Conservation (phyloP, 495 filamentous ascomycete genomes). For the Penicillium pancosmium region DNA sequence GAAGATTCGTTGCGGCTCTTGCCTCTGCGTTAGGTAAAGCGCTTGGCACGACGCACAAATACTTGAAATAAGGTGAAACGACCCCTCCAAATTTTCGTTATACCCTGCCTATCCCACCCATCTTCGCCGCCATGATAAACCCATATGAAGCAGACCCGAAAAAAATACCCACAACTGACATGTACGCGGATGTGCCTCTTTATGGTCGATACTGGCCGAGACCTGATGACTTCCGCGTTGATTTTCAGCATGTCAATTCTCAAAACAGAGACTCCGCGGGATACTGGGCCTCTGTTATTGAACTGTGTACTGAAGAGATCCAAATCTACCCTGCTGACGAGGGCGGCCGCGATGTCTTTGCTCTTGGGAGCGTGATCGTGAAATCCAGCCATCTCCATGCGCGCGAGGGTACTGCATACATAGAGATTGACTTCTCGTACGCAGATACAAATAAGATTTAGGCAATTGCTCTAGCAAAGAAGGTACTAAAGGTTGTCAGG, state of each 20-base stretch:
- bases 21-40: too few relatives aligned
- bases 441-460: conserved; percentile 46
- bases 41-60: too few relatives aligned
- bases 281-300: too few relatives aligned
- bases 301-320: conserved; percentile 30
- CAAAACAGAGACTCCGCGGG: conserved; percentile 30
- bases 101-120: too few relatives aligned
- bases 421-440: conserved; percentile 37
- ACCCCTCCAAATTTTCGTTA: too few relatives aligned
- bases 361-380: conserved; percentile 49
- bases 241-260: conserved; percentile 37
- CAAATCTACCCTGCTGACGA: conserved; percentile 40
- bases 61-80: too few relatives aligned
- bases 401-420: not conserved
- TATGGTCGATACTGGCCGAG: conserved; percentile 41
- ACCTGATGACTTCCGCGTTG: conserved; percentile 35
- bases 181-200: conserved; percentile 39
- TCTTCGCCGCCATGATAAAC: conserved; percentile 11
- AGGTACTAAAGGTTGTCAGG: conserved; percentile 31
- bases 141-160: conserved; percentile 41
- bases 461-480: conserved; percentile 38
- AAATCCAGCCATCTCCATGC: conserved; percentile 47
- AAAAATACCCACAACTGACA: conserved; percentile 35
- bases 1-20: too few relatives aligned
- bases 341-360: conserved; percentile 47